phyloP scores from a whole-genome alignment of 441 rosid genomes.

The Iberis amara region DNA sequence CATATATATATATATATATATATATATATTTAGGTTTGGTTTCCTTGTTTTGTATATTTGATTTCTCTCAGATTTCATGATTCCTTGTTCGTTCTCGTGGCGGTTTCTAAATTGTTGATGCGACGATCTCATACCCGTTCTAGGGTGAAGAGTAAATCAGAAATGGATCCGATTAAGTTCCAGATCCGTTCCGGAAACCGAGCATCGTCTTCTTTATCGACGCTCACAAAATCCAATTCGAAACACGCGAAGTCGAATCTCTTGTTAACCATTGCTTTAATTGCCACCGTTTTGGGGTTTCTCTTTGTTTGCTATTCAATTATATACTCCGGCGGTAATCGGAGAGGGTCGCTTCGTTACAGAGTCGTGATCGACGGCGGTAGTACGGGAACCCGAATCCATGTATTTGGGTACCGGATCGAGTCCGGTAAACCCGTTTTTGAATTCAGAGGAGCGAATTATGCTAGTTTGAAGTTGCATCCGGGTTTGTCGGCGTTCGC shows the following conservation, averaged over 20 bases:
- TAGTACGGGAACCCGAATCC: constrained; percentile 83
- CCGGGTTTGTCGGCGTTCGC: constrained; percentile 73
- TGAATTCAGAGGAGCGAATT: constrained; percentile 46
- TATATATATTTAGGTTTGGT: background rate
- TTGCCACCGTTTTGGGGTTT: constrained; percentile 27
- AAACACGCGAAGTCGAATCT: constrained; percentile 40
- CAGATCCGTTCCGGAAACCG: constrained; percentile 48
- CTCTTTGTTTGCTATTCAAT: constrained; percentile 36
- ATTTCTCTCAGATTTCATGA: constrained; percentile 22
- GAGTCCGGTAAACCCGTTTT: constrained; percentile 40
- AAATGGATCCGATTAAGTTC: constrained; percentile 63
- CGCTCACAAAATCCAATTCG: constrained; percentile 29
- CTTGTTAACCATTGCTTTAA: constrained; percentile 25
- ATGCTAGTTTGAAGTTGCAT: constrained; percentile 57
- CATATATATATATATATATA: background rate
- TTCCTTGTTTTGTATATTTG: background rate
- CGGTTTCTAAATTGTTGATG: constrained; percentile 51
- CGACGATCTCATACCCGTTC: constrained; percentile 69
- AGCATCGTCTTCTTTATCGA: constrained; percentile 33
- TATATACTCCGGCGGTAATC: constrained; percentile 23
- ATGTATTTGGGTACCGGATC: constrained; percentile 48
- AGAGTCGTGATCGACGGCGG: constrained; percentile 80
- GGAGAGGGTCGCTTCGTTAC: constrained; percentile 31
- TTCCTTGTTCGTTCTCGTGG: constrained; percentile 21
- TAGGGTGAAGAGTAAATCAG: constrained; percentile 33